These are phyloP conservation scores for Myxozyma mucilagina DNA, from an alignment of 805 yeast genomes.

Conservation along the genomic window DNA sequence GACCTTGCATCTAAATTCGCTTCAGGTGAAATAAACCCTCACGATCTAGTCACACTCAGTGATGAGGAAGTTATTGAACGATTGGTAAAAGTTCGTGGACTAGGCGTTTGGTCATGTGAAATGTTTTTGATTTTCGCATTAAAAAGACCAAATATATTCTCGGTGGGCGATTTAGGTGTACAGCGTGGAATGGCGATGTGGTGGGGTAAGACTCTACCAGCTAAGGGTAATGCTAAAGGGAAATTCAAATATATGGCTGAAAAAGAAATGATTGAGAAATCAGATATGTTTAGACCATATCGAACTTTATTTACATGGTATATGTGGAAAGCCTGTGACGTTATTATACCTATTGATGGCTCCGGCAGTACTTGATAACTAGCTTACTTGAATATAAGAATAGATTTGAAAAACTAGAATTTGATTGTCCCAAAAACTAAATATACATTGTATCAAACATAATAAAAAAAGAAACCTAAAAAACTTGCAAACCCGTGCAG, in stretches of 20 bases:
- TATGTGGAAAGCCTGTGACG: conserved; percentile 32
- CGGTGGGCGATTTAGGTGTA: conserved; percentile 78
- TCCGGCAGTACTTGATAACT: conserved; percentile 3
- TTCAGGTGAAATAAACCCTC: conserved; percentile 40
- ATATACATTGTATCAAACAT: neutral
- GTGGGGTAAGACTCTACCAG: conserved; percentile 53
- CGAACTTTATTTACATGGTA: conserved; percentile 38
- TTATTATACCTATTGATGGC: conserved; percentile 26
- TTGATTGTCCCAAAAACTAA: conserved; percentile 3
- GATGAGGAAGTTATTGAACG: conserved; percentile 52
- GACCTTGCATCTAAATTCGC: conserved; percentile 27
- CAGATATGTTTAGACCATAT: conserved; percentile 64
- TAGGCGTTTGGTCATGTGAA: conserved; percentile 83
- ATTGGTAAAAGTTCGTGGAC: conserved; percentile 61
- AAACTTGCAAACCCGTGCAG: neutral
- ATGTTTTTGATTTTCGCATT: conserved; percentile 80
- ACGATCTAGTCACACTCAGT: conserved; percentile 43
- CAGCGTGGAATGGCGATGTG: conserved; percentile 77
- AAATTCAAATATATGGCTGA: conserved; percentile 41
- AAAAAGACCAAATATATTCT: conserved; percentile 66
- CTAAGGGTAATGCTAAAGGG: conserved; percentile 44
- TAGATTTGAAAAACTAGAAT: neutral
- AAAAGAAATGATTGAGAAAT: conserved; percentile 64
- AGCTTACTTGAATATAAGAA: neutral
- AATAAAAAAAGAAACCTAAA: neutral